These are phyloP conservation scores for Nepenthes alata DNA, from an alignment of 179 eudicot species.

Conservation along the genomic window DNA sequence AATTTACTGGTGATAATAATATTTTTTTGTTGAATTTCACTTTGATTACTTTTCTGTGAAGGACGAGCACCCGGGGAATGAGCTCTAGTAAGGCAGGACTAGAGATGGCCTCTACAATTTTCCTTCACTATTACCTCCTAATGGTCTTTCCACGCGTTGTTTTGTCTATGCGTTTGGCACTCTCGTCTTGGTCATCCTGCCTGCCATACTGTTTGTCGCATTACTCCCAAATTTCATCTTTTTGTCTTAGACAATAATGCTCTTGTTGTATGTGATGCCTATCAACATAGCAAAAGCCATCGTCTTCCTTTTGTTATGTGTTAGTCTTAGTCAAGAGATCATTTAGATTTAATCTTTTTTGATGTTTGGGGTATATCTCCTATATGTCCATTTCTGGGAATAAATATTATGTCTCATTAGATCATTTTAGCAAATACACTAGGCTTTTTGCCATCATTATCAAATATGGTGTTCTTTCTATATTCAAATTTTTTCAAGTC, in stretches of 20 bases:
- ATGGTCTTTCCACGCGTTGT: too few species aligned
- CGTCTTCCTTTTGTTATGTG: background rate
- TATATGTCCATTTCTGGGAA: background rate
- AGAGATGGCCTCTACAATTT: background rate
- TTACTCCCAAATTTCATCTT: background rate
- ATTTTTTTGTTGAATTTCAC: background rate
- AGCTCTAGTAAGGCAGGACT: background rate
- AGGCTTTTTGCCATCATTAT: conserved; percentile 3
- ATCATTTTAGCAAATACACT: background rate
- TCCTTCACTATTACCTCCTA: background rate
- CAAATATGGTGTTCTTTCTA: background rate
- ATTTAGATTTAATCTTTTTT: background rate
- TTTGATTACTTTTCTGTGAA: background rate
- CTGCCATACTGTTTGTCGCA: background rate
- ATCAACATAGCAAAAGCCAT: background rate
- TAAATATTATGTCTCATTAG: conserved; percentile 7
- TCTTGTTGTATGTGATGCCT: background rate
- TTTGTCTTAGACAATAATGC: too few species aligned
- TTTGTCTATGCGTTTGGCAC: background rate
- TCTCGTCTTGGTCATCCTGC: conserved; percentile 3
- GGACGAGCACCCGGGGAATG: background rate
- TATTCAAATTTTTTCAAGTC: background rate
- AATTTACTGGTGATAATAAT: background rate
- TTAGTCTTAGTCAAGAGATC: background rate
- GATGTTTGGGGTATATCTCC: conserved; percentile 9